Percentiles rank a stretch among this genome's conserved stretches.
Conservation (phyloP, 2,329 filamentous ascomycete genomes). For the Bipolaris victoriae region DNA sequence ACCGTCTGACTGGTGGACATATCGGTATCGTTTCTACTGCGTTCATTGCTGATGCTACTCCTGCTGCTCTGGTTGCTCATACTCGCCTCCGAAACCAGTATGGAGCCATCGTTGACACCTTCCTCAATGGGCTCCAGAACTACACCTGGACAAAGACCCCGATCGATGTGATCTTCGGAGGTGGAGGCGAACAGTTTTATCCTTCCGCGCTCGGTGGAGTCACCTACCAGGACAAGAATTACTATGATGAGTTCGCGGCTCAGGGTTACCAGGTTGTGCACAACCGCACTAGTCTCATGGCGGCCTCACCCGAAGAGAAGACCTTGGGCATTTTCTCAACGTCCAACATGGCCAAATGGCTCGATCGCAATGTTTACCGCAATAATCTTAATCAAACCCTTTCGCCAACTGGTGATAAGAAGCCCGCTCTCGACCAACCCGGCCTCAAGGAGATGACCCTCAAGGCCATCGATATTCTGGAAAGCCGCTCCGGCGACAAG, state of each 20-base stretch:
- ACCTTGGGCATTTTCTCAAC: constrained; percentile 80
- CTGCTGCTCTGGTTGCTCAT: constrained; percentile 67
- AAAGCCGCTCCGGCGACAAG: constrained; percentile 66
- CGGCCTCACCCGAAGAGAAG: constrained; percentile 63
- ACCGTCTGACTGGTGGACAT: constrained; percentile 68
- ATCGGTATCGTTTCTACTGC: constrained; percentile 76
- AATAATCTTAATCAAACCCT: constrained; percentile 73
- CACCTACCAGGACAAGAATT: constrained; percentile 74
- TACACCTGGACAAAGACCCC: constrained; percentile 72
- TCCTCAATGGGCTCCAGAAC: constrained; percentile 76
- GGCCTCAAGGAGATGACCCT: constrained; percentile 89
- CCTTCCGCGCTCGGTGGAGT: constrained; percentile 58
- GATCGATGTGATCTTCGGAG: constrained; percentile 78
- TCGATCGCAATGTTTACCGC: constrained; percentile 81
- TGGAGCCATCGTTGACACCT: constrained; percentile 75
- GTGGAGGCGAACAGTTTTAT: constrained; percentile 81
- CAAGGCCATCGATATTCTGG: constrained; percentile 82
- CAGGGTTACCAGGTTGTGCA: constrained; percentile 73
- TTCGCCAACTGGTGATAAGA: constrained; percentile 69
- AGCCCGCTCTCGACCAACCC: constrained; percentile 74
- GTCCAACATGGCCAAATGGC: constrained; percentile 80
- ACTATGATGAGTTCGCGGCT: constrained; percentile 72
- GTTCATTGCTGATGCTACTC: constrained; percentile 80
- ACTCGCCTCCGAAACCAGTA: constrained; percentile 73
- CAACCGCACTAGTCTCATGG: constrained; percentile 74